Evolutionary conservation across 495 filamentous ascomycete species (phyloP).

Genomic region (Astrothelium subdiscretum): DNA sequence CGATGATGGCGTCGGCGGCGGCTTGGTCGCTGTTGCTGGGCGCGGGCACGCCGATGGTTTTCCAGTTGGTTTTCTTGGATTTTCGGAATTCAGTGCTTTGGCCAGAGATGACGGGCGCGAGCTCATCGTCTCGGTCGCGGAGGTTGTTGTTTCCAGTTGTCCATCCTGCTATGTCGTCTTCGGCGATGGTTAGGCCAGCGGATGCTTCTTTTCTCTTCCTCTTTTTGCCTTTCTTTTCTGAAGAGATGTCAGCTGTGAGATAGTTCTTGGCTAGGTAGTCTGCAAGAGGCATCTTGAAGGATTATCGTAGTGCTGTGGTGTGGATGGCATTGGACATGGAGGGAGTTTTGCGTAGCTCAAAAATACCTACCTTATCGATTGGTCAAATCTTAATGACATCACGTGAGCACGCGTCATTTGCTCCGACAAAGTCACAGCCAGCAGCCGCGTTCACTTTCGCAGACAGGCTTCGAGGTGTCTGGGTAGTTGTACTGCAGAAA

Average conservation of each 20-base stretch:
- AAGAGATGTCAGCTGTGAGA: conserved; percentile 65
- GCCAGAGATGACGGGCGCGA: conserved; percentile 24
- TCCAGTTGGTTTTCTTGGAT: conserved; percentile 69
- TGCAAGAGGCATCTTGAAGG: conserved; percentile 46
- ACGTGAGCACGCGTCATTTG: background rate
- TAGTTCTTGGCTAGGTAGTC: conserved; percentile 93
- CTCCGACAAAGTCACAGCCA: too few species aligned
- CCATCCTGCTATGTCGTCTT: conserved; percentile 79
- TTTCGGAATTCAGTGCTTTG: conserved; percentile 56
- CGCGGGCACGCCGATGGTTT: conserved; percentile 48
- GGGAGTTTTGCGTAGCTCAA: background rate
- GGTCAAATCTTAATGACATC: background rate
- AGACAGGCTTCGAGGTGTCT: too few species aligned
- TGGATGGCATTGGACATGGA: background rate
- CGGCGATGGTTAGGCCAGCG: conserved; percentile 70
- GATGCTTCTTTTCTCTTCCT: conserved; percentile 49
- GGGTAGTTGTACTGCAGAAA: too few species aligned
- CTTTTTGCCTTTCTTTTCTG: conserved; percentile 74
- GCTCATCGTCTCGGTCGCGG: conserved; percentile 37
- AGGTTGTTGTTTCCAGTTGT: conserved; percentile 25
- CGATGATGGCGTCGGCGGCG: conserved; percentile 74
- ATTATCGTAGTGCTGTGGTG: conserved; percentile 1
- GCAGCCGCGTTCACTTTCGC: too few species aligned
- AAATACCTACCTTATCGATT: background rate
- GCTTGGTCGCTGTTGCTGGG: conserved; percentile 42